phyloP scores from a whole-genome alignment of 2,329 filamentous ascomycete species.

The Parasarocladium wereldwijsianum region DNA sequence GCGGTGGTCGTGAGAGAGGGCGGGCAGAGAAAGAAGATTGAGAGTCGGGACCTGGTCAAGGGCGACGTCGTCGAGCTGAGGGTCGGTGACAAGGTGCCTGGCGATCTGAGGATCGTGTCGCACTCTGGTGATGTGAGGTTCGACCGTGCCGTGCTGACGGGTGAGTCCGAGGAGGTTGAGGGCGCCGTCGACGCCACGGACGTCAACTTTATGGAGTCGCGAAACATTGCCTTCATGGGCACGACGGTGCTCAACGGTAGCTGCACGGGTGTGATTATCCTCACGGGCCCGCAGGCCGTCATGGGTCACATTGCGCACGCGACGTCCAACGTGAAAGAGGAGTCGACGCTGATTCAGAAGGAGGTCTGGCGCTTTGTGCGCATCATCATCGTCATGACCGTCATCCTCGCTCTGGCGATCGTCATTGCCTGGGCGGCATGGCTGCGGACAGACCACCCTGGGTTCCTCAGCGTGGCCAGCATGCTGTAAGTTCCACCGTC shows the following conservation, averaged over 20 bases:
- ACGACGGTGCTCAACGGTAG: conserved; percentile 25
- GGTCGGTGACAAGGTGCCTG: conserved; percentile 32
- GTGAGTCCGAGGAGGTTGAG: conserved; percentile 26
- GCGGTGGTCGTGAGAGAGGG: conserved; percentile 26
- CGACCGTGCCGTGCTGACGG: conserved; percentile 25
- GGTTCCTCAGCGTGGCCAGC: conserved; percentile 24
- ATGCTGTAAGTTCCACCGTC: no score
- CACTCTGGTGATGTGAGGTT: conserved; percentile 27
- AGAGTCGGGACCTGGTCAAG: conserved; percentile 26
- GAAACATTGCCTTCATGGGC: conserved; percentile 28
- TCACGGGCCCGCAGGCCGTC: conserved; percentile 23
- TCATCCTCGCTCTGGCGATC: conserved; percentile 23
- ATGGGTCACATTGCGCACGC: conserved; percentile 26
- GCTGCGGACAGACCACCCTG: conserved; percentile 20
- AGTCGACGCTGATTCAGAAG: conserved; percentile 22
- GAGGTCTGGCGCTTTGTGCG: conserved; percentile 28
- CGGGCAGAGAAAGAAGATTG: conserved; percentile 23
- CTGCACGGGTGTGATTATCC: conserved; percentile 22
- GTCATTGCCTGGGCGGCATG: conserved; percentile 29
- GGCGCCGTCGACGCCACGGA: conserved; percentile 23
- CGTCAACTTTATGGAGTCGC: conserved; percentile 24
- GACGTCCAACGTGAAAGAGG: conserved; percentile 20
- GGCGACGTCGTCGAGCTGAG: conserved; percentile 30
- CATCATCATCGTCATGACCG: conserved; percentile 24
- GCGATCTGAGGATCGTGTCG: conserved; percentile 26